Evolutionary conservation across 2,329 filamentous ascomycete species (phyloP), one percentile per base, ranked within the genome.

Genomic region (Ilyonectria destructans): DNA sequence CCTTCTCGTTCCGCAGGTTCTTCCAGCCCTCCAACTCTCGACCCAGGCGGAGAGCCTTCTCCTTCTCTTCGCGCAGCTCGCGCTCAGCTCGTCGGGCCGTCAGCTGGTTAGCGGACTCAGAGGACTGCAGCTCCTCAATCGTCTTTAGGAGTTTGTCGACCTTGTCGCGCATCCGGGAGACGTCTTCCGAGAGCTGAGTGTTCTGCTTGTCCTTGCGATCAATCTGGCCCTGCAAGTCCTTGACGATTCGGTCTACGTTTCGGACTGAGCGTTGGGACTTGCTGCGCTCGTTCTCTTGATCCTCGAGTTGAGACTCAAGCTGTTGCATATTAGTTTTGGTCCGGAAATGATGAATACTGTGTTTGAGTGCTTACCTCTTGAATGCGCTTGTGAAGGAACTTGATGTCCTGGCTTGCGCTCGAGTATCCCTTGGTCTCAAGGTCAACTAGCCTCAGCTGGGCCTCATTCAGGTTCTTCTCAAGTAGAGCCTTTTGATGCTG

Each of bases 371-470:
- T 88, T 86, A 97, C 95, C 88, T 98, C 96, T 84, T 98, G 95
- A 72, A 99, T 94, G 58, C 96, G 90, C 78, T 95, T 96, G 82
- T 98, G 93, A 77, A 98, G 83, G 85, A 98, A 98, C 77, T 96
- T 93, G 74, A 98, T 94, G 82, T 98, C 96, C 77, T 97, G 94
- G 80, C 95, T 97, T 26, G 93, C 93, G 72, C 92, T 97, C 21
- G 95, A 96, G 83, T 97, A 98, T 60, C 95, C 95, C 85, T 98
- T 98, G 49, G 96, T 98, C 84, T 99, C 96, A 9, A 98, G 87
- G 79, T 98, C 96, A 59, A 99, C 92, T 63, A 97, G 90, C 77
- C 91, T 91, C 60, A 98, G 89, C 81, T 98, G 96, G 29, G 96
- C 87, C 80, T 99, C 96, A 80, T 95, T 97, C 58, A 97, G 86